These are phyloP conservation scores for Curvularia sp. DNA, from an alignment of 2,329 filamentous ascomycete species.

Conservation along the genomic window DNA sequence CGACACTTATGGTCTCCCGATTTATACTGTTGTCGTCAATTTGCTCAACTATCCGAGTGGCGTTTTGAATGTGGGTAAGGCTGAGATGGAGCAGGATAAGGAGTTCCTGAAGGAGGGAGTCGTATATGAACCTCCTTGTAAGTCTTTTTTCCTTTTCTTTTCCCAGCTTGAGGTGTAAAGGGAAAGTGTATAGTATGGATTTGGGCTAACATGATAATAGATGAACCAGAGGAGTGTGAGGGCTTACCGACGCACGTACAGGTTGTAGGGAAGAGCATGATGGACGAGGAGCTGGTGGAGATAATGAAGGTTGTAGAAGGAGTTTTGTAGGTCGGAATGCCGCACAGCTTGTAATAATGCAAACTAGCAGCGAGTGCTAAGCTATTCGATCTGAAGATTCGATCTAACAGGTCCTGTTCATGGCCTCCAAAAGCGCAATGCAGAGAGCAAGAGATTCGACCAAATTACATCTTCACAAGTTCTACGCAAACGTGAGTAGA, in stretches of 20 bases:
- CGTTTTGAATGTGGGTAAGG: slow-evolving; percentile 57
- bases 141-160: slow-evolving; percentile 23
- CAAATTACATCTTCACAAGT: too few species aligned
- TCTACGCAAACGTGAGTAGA: too few species aligned
- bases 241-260: slow-evolving; percentile 59
- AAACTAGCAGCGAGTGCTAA: too few species aligned
- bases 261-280: slow-evolving; percentile 55
- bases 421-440: not conserved
- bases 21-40: slow-evolving; percentile 61
- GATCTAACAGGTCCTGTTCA: not conserved
- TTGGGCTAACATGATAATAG: slow-evolving; percentile 4
- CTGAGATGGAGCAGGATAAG: slow-evolving; percentile 53
- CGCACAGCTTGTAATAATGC: not conserved
- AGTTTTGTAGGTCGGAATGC: not conserved
- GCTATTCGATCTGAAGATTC: too few species aligned
- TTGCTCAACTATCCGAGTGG: slow-evolving; percentile 62
- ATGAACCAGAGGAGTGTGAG: slow-evolving; percentile 53
- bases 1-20: slow-evolving; percentile 58
- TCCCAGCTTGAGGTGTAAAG: not conserved
- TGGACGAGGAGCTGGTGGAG: slow-evolving; percentile 57
- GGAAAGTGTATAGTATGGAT: not conserved
- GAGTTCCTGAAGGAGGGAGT: slow-evolving; percentile 40
- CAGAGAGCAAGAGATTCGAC: not conserved
- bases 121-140: slow-evolving; percentile 48
- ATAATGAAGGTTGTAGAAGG: slow-evolving; percentile 46